Conservation (phyloP, 495 filamentous ascomycete species). For the Glonium stellatum region DNA sequence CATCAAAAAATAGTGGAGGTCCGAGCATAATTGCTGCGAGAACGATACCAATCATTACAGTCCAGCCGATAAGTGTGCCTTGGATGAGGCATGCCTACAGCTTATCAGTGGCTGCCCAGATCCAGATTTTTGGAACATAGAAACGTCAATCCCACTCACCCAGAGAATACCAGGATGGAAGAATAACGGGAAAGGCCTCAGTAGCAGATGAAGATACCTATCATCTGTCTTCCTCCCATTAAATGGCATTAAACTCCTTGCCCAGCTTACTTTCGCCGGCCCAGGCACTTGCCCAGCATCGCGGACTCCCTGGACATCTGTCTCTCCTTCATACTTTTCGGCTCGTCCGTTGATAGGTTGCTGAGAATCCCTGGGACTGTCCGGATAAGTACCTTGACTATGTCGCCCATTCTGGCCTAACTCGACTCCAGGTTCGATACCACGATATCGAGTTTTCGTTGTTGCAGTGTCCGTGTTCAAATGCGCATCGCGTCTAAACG, state of each 20-base stretch:
- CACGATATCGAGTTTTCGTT: not conserved
- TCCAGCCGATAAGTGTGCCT: slow-evolving; percentile 89
- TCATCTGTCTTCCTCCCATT: slow-evolving; percentile 72
- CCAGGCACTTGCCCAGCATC: not conserved
- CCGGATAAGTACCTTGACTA: not conserved
- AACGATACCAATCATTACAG: slow-evolving; percentile 85
- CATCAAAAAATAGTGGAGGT: slow-evolving; percentile 72
- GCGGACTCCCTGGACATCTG: not conserved
- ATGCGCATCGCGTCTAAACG: slow-evolving; percentile 57
- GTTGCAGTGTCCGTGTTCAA: slow-evolving; percentile 48
- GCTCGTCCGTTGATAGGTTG: slow-evolving; percentile 1
- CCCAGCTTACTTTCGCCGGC: slow-evolving; percentile 14
- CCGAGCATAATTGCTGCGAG: slow-evolving; percentile 75
- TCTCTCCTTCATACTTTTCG: not conserved
- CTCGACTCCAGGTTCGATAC: not conserved
- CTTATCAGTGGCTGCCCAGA: not conserved
- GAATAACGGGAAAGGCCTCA: slow-evolving; percentile 59
- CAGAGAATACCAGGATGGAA: slow-evolving; percentile 81
- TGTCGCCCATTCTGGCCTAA: not conserved
- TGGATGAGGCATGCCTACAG: slow-evolving; percentile 69
- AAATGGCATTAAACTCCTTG: slow-evolving; percentile 54
- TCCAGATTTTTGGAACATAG: not conserved
- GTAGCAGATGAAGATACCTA: slow-evolving; percentile 51
- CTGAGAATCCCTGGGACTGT: not conserved
- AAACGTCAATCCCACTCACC: slow-evolving; percentile 33